Evolutionary conservation across 768 basidiomycete species (phyloP), one percentile per base, ranked within the genome.

Genomic region (Suillus luteus): DNA sequence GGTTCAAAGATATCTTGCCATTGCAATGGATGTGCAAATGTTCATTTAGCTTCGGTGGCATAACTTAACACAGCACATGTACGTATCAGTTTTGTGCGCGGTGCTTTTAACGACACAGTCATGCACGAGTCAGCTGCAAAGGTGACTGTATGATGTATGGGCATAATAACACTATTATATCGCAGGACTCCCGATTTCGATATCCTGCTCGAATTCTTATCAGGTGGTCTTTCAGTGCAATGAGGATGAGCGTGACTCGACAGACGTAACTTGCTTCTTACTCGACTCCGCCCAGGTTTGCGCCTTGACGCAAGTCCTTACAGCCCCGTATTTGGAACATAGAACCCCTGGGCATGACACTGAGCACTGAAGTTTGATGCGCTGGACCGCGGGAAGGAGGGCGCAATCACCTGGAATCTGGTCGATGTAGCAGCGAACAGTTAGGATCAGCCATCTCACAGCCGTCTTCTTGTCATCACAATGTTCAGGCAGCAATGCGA

Each of bases 211-310:
- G 95, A 68, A 80, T 95, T 43, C 81, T 95, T 22, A 78, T 95
- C 61, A 85, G 93, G 15, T 95, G 93, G 91, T 93, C 91, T 19
- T 78, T 95, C 43, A 44, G 8, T 43, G 17, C 93, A 95, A 71
- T 83, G 81, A 67, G 85, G 86, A 88, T 90, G 68, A 63, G 82
- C 73, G 38, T 24, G 41, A 41, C 17, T 15, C 41, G 10, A 41
- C 41, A 41, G 15, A 17, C 41, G 7, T 8, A 17, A 6, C 15
- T 17, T 17, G 31, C 55, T 15, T 35, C 63, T 66, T 17, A 68
- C 27, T 14, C 38, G 5, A 37, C 31, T 35, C 35, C 7, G 19
- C 60, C 19, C n/a, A 82, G 81, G 31, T 82, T 77, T 63, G 75
- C 81, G 7, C 81, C 81, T 86, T 10, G 43, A 0, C 84, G 83